A percentile compares a stretch with the other conserved stretches of the same genome.
These are phyloP conservation scores for Penicillium taxi DNA, from an alignment of 495 filamentous ascomycete genomes.

Conservation along the genomic window DNA sequence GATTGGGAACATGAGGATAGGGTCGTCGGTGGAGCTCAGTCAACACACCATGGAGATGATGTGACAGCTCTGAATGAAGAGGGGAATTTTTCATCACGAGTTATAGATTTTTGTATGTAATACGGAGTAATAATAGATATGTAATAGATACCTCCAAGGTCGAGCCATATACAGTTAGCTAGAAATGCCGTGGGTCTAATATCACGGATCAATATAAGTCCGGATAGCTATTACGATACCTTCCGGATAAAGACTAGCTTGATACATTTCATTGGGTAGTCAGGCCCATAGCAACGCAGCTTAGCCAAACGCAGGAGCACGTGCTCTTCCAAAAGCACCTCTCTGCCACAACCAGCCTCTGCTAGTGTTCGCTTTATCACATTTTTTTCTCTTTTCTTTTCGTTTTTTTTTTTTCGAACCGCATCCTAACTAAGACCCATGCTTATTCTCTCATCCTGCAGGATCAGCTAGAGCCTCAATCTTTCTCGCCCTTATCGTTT, in stretches of 20 bases:
- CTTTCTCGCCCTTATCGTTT: not conserved
- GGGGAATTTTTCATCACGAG: constrained; percentile 9
- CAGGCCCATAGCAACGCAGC: too few species aligned
- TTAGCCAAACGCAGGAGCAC: constrained; percentile 6
- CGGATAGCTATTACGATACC: too few species aligned
- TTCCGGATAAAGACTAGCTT: too few species aligned
- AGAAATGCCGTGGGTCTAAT: too few species aligned
- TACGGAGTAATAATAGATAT: too few species aligned
- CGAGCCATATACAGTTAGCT: too few species aligned
- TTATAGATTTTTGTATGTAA: too few species aligned
- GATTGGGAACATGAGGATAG: constrained; percentile 57
- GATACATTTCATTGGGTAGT: too few species aligned
- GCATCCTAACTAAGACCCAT: not conserved
- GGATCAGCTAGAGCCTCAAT: not conserved
- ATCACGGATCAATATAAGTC: too few species aligned
- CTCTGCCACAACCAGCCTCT: too few species aligned
- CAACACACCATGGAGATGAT: constrained; percentile 40
- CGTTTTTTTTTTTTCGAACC: not conserved
- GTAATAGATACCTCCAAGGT: too few species aligned
- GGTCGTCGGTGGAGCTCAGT: constrained; percentile 44
- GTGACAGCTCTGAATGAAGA: constrained; percentile 12
- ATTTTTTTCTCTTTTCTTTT: not conserved
- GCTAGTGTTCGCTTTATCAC: not conserved
- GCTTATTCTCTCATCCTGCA: not conserved
- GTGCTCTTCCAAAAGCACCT: constrained; percentile 3